Conservation (phyloP, 257 asterid genomes). For the Nicotiana obtusifolia region DNA sequence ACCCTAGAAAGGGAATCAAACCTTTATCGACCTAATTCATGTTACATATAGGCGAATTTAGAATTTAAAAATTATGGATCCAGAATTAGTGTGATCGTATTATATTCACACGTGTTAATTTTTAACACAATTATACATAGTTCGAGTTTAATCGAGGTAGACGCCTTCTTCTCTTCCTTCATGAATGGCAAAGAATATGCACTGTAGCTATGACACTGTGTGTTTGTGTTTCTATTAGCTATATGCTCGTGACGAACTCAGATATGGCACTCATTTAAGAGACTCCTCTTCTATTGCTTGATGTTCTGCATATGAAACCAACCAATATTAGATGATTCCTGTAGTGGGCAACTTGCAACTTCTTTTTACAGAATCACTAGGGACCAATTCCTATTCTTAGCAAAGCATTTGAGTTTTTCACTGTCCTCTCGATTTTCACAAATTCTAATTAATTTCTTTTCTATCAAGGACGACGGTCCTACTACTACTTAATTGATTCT, state of each 20-base stretch:
- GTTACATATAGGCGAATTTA: neutral
- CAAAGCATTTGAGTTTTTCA: neutral
- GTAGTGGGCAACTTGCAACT: neutral
- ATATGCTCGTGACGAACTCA: constrained; percentile 8
- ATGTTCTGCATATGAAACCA: neutral
- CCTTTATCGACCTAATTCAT: constrained; percentile 9
- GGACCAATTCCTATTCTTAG: constrained; percentile 6
- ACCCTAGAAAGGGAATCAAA: constrained; percentile 25
- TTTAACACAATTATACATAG: no score
- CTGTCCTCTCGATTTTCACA: neutral
- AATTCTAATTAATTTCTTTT: neutral
- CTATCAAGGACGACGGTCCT: neutral
- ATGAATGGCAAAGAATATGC: neutral
- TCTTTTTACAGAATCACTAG: neutral
- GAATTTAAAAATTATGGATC: neutral
- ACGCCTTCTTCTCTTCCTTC: neutral
- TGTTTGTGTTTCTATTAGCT: neutral
- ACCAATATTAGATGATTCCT: neutral
- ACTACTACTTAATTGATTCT: neutral
- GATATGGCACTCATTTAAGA: constrained; percentile 12
- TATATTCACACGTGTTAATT: neutral
- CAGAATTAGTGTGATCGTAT: neutral
- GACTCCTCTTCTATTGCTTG: neutral
- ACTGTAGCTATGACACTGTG: neutral
- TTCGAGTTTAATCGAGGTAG: no score